phyloP scores from a whole-genome alignment of 352 stramenopile species.

The Pythium guiyangense region DNA sequence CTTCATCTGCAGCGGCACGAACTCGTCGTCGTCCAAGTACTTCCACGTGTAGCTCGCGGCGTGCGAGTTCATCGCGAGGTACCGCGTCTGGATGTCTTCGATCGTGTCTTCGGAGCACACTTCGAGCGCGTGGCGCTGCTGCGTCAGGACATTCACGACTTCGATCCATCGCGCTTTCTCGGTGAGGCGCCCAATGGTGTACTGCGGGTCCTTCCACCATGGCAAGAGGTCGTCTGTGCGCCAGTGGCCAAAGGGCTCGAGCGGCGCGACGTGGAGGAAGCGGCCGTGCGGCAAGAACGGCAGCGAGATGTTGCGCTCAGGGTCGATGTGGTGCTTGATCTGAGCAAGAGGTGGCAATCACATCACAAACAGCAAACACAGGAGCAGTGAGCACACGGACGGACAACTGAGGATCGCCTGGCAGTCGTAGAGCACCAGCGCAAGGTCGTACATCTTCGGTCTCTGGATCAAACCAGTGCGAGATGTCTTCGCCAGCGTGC shows the following conservation, averaged over 20 bases:
- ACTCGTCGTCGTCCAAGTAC: constrained; percentile 75
- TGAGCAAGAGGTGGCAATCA: constrained; percentile 6
- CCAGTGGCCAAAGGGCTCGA: constrained; percentile 74
- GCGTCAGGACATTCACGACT: constrained; percentile 90
- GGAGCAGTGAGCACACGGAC: too few relatives aligned
- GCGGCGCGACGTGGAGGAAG: constrained; percentile 86
- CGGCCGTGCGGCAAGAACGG: constrained; percentile 82
- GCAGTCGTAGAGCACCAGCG: background rate
- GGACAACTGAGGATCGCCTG: too few relatives aligned
- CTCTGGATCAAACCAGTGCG: constrained; percentile 88
- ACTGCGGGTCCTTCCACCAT: constrained; percentile 87
- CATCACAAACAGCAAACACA: background rate
- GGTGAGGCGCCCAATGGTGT: constrained; percentile 72
- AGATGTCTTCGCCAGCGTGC: constrained; percentile 87
- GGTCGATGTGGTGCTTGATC: constrained; percentile 80
- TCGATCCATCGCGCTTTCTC: constrained; percentile 67
- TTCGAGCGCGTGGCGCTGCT: constrained; percentile 77
- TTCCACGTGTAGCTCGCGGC: constrained; percentile 93
- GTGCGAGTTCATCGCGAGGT: constrained; percentile 84
- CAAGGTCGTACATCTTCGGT: constrained; percentile 48
- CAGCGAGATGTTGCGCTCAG: constrained; percentile 61
- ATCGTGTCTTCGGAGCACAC: constrained; percentile 89
- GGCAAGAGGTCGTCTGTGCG: constrained; percentile 63
- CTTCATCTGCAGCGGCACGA: constrained; percentile 87
- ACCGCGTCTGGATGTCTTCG: constrained; percentile 85